Percentiles rank a stretch among this genome's conserved stretches.
These are phyloP conservation scores for Globomyces sp. DNA, from an alignment of 371 early-diverging fungal species.

Conservation along the genomic window DNA sequence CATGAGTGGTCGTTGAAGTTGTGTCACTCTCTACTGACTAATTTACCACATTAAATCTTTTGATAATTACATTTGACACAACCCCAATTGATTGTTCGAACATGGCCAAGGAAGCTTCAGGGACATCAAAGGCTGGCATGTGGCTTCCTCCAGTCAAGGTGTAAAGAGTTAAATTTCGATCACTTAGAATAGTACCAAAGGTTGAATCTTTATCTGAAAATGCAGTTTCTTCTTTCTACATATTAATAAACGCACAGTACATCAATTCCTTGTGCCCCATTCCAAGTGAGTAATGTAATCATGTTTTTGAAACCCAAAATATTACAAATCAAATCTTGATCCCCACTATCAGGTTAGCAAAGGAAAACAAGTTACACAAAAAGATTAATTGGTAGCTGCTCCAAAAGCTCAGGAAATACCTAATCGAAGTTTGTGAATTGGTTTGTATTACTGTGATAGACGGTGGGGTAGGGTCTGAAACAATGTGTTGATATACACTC, in stretches of 20 bases:
- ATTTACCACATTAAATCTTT: background rate
- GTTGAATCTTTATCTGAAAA: background rate
- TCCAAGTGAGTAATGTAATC: slow-evolving; percentile 73
- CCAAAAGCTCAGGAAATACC: background rate
- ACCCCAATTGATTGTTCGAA: no score
- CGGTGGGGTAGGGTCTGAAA: background rate
- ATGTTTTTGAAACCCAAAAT: slow-evolving; percentile 66
- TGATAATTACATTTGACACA: background rate
- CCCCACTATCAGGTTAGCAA: slow-evolving; percentile 56
- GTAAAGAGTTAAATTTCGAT: slow-evolving; percentile 1
- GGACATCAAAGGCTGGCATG: slow-evolving; percentile 9
- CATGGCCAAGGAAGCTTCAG: slow-evolving; percentile 2
- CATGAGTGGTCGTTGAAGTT: background rate
- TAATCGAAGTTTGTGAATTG: background rate
- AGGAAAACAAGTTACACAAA: no score
- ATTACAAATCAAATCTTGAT: slow-evolving; percentile 81
- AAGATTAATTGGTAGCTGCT: no score
- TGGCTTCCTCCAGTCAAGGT: background rate
- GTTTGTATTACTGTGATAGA: background rate
- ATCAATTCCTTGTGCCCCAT: slow-evolving; percentile 61
- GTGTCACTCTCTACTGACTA: background rate
- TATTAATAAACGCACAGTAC: background rate
- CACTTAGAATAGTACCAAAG: background rate
- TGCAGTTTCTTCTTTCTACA: slow-evolving; percentile 3
- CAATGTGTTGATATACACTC: slow-evolving; percentile 36